Evolutionary conservation across 805 yeast genomes (phyloP), one percentile per base, ranked within the genome.

Genomic region (Yamadazyma endophytica): DNA sequence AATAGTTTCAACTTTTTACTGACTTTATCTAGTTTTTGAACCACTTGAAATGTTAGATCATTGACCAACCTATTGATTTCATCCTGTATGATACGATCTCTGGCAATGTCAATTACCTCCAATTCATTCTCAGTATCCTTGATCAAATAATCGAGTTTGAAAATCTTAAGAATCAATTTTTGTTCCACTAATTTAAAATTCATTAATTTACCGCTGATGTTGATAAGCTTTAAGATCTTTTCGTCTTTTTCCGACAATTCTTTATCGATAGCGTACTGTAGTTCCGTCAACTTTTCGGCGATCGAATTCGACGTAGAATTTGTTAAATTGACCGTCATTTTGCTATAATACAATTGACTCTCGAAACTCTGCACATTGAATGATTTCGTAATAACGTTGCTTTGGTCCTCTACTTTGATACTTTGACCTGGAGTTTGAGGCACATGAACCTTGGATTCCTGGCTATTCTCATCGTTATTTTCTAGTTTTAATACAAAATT

Each of bases 211-310:
- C 31, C 20, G 21, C 30, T 31, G 19, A 52, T 39, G 36, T 52
- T 58, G 32, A 54, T 50, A 24, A 54, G 43, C 4, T 46, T 37
- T 16, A 54, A 37, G 6, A 64, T 45, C 20, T 44, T 46, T 15
- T 60, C 66, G 32, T 65, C 70, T 26, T 52, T 52, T 28, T 54
- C 59, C 26, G 48, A 52, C 33, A 64, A 52, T 37, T 65, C 70
- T 33, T 51, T 55, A 33, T 61, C 67, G 14, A 65, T 53, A 12
- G 56, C 40, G 37, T 50, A 63, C 5, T 65, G 58, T 32, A 64
- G 49, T 32, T 63, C 65, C 3, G 64, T 49, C 29, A 65, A 44
- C 39, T 58, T 61, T 32, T 64, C 70, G 2, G 66, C 61, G 13
- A 65, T 47, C 22, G 47, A 18, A 30, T 58, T 57, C 9, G 66